Evolutionary conservation across 257 asterid species (phyloP), one percentile per base, ranked within the genome.

Genomic region (Solanum pimpinellifolium): DNA sequence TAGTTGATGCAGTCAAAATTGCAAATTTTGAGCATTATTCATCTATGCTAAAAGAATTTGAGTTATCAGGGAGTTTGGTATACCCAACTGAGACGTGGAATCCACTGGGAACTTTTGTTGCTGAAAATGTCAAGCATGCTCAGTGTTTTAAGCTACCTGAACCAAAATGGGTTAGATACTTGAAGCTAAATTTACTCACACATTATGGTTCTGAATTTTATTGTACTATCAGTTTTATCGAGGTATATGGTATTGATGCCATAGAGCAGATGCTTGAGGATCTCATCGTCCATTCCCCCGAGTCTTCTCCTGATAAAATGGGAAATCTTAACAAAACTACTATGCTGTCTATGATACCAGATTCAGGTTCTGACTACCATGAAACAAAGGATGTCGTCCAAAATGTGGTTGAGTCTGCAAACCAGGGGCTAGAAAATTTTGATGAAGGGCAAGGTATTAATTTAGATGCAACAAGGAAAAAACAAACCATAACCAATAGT

Each of bases 231-330:
- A 97, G 99, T 88, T 93, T 92, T 33, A 93, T 97, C 74, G 99
- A 97, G 94, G 99, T 97, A 27, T 96, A 89, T 89, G 99, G 99
- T 44, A 95, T 97, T 86, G 99, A 97, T 91, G 99, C 98, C 27
- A 89, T 97, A 13, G 99, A 95, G 86, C 95, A 94, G 56, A 97
- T 97, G 99, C 99, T 97, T 14, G 99, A 95, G 91, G 99, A 96
- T 93, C 94, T 97, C 86, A 94, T 95, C 39, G 95, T 92, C 52
- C 91, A 94, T 76, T 90, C 98, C 11, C 92, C 83, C 70, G 98
- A 90, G 60, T 76, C 95, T 85, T 87, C 93, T n/a, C 29, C 90
- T 25, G 91, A 88, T 65, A 89, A 86, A 87, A 82, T 73, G 56
- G 82, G 92, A 56, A 84, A 86, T 86, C 91, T 92, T 23, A 93